Conservation (phyloP, 2,329 filamentous ascomycete species). For the Fusarium sp. region DNA sequence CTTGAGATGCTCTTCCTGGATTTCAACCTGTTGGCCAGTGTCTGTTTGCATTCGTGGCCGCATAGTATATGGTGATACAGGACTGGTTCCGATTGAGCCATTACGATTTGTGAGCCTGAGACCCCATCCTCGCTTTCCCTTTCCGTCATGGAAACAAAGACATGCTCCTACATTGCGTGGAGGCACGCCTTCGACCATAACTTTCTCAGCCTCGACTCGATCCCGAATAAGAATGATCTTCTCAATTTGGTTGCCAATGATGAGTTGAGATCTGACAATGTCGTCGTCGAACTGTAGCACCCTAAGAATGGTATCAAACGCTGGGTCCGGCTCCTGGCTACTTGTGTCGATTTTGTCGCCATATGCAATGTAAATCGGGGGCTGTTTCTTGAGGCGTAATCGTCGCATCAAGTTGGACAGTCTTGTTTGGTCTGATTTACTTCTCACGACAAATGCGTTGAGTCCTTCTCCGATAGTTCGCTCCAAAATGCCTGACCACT, state of each 20-base stretch:
- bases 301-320: constrained; percentile 82
- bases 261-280: constrained; percentile 80
- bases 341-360: constrained; percentile 53
- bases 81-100: constrained; percentile 58
- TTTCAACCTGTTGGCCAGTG: constrained; percentile 71
- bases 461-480: constrained; percentile 76
- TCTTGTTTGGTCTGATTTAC: constrained; percentile 78
- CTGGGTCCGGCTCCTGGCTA: constrained; percentile 75
- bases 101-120: constrained; percentile 65
- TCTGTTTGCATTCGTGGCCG: constrained; percentile 84
- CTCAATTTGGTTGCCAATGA: constrained; percentile 86
- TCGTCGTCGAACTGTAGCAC: constrained; percentile 86
- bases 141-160: constrained; percentile 74
- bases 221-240: constrained; percentile 83
- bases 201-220: constrained; percentile 72
- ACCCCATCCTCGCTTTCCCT: constrained; percentile 66
- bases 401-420: constrained; percentile 74
- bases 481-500: constrained; percentile 88
- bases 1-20: constrained; percentile 62
- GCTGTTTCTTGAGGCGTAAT: constrained; percentile 63
- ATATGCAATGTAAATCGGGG: constrained; percentile 56
- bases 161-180: constrained; percentile 80
- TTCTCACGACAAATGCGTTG: constrained; percentile 84
- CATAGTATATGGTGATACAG: constrained; percentile 61
- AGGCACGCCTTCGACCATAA: constrained; percentile 73